Percentiles rank a stretch among this genome's conserved stretches.
Evolutionary conservation across 1,284 basidiomycete species (phyloP).

Genomic region (Pseudozyma pruni): DNA sequence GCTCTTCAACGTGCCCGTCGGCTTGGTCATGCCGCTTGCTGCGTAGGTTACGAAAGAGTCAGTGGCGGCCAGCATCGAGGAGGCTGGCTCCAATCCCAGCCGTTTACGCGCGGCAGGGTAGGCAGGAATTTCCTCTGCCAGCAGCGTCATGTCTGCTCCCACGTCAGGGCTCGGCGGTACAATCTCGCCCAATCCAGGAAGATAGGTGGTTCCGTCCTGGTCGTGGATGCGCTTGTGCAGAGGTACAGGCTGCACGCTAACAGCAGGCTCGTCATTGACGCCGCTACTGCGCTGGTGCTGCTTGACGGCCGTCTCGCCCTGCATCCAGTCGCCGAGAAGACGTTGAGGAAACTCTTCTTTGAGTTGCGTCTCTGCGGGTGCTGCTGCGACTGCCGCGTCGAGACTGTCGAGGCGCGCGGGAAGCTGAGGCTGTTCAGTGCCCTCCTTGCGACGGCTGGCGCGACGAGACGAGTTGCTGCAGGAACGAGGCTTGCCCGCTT

Average conservation of each 20-base stretch:
- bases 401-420: conserved; percentile 33
- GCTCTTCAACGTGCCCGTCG: conserved; percentile 14
- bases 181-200: conserved; percentile 44
- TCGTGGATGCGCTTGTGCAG: conserved; percentile 18
- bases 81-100: conserved; percentile 7
- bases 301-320: not conserved
- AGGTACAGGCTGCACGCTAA: conserved; percentile 30
- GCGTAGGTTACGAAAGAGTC: not conserved
- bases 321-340: conserved; percentile 43
- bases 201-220: conserved; percentile 12
- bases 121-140: conserved; percentile 2
- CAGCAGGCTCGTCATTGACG: not conserved
- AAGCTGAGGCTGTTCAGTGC: conserved; percentile 13
- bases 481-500: conserved; percentile 11
- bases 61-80: not conserved
- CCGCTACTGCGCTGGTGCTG: not conserved
- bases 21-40: not conserved
- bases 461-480: conserved; percentile 15
- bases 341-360: conserved; percentile 34
- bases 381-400: conserved; percentile 28
- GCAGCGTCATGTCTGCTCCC: not conserved
- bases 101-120: conserved; percentile 18
- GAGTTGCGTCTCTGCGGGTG: conserved; percentile 22
- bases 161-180: conserved; percentile 31
- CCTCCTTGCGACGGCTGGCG: conserved; percentile 25